These are phyloP conservation scores for Malus sieversii DNA, from an alignment of 306 rosid genomes.

Conservation along the genomic window DNA sequence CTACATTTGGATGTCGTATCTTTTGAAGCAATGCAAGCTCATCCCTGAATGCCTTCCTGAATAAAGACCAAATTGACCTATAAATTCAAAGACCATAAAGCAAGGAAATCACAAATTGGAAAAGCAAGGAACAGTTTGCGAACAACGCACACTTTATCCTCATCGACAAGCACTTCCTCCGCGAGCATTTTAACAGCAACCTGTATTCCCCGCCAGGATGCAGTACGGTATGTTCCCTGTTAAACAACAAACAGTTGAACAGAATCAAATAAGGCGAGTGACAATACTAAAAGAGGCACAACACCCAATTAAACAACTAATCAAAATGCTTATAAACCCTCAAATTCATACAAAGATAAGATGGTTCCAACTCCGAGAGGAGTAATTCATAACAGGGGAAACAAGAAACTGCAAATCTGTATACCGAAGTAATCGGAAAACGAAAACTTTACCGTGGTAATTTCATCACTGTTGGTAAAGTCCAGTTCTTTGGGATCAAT, in stretches of 20 bases:
- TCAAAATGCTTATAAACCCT: not conserved
- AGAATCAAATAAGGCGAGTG: not conserved
- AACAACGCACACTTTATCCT: slow-evolving; percentile 80
- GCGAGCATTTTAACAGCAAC: slow-evolving; percentile 83
- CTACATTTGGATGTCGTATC: slow-evolving; percentile 94
- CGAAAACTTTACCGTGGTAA: slow-evolving; percentile 51
- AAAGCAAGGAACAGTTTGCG: not conserved
- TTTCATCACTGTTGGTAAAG: slow-evolving; percentile 67
- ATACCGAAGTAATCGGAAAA: not conserved
- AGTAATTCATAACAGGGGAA: not conserved
- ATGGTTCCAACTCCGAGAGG: not conserved
- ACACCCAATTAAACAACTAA: not conserved
- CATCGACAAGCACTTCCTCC: slow-evolving; percentile 56
- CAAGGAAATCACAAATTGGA: not conserved
- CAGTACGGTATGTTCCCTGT: slow-evolving; percentile 83
- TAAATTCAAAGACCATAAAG: slow-evolving; percentile 13
- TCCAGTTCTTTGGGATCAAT: slow-evolving; percentile 81
- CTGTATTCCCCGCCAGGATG: slow-evolving; percentile 88
- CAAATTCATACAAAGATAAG: not conserved
- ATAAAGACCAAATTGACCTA: slow-evolving; percentile 16
- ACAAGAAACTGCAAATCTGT: not conserved
- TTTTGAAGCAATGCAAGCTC: slow-evolving; percentile 91
- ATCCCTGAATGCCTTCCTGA: slow-evolving; percentile 82
- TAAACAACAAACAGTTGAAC: not conserved
- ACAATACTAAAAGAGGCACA: not conserved